These are phyloP conservation scores for Amanita molliuscula DNA, from an alignment of 768 basidiomycete genomes.

Conservation along the genomic window DNA sequence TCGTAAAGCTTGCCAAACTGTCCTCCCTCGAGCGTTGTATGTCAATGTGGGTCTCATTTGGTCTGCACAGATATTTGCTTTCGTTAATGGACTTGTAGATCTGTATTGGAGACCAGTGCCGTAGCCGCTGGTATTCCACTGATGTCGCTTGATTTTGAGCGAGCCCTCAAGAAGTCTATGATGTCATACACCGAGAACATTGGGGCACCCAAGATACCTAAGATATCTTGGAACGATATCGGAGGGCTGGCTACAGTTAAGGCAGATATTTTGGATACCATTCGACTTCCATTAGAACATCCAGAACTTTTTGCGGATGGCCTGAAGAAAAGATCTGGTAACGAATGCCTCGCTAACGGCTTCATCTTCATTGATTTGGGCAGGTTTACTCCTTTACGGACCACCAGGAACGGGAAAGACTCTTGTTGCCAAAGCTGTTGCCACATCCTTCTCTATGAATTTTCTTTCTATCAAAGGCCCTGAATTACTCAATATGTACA, in stretches of 20 bases:
- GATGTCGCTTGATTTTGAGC: slow-evolving; percentile 56
- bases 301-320: slow-evolving; percentile 87
- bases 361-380: background rate
- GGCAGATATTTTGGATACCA: slow-evolving; percentile 89
- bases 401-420: slow-evolving; percentile 97
- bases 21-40: slow-evolving; percentile 41
- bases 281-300: slow-evolving; percentile 83
- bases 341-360: slow-evolving; percentile 1
- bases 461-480: slow-evolving; percentile 98
- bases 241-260: slow-evolving; percentile 87
- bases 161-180: slow-evolving; percentile 62
- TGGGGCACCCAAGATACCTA: slow-evolving; percentile 95
- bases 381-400: slow-evolving; percentile 86
- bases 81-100: background rate
- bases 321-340: slow-evolving; percentile 92
- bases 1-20: slow-evolving; percentile 49
- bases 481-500: slow-evolving; percentile 96
- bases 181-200: slow-evolving; percentile 83
- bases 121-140: slow-evolving; percentile 31
- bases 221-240: slow-evolving; percentile 94
- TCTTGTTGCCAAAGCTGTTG: slow-evolving; percentile 90
- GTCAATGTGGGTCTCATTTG: slow-evolving; percentile 22
- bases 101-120: slow-evolving; percentile 11
- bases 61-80: no score
- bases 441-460: slow-evolving; percentile 89